Conservation (phyloP, 306 rosid species). For the Rubus parviflorus region DNA sequence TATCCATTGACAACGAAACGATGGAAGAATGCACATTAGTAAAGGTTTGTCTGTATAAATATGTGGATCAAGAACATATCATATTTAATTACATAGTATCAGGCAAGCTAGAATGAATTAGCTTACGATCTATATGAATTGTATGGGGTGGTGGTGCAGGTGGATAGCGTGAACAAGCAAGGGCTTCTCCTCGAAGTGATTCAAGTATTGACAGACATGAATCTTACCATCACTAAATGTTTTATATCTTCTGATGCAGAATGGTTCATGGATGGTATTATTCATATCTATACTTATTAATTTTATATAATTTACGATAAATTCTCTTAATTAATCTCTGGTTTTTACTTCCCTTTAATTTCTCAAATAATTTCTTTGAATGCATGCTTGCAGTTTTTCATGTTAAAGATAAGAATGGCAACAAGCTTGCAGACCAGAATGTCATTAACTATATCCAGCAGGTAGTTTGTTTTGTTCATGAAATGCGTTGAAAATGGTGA, state of each 20-base stretch:
- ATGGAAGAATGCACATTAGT: conserved; percentile 66
- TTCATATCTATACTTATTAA: neutral
- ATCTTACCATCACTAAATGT: conserved; percentile 65
- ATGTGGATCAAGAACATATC: neutral
- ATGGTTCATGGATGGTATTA: conserved; percentile 76
- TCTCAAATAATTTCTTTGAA: neutral
- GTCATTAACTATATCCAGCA: conserved; percentile 49
- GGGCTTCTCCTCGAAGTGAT: conserved; percentile 74
- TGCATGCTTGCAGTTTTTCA: conserved; percentile 53
- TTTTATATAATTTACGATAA: neutral
- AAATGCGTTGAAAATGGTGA: too few relatives aligned
- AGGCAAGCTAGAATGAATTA: neutral
- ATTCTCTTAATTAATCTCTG: neutral
- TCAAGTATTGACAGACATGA: conserved; percentile 67
- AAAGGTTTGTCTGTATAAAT: conserved; percentile 39
- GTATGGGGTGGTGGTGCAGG: conserved; percentile 33
- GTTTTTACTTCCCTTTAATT: neutral
- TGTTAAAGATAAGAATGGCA: conserved; percentile 58
- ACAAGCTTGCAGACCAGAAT: conserved; percentile 53
- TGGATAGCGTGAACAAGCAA: conserved; percentile 64
- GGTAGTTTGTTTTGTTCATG: conserved; percentile 28
- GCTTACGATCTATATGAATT: neutral
- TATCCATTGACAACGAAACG: conserved; percentile 64
- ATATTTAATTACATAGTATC: neutral
- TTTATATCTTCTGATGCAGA: conserved; percentile 68